Evolutionary conservation across 768 basidiomycete species (phyloP).

Genomic region (Phylloporus scabripes): DNA sequence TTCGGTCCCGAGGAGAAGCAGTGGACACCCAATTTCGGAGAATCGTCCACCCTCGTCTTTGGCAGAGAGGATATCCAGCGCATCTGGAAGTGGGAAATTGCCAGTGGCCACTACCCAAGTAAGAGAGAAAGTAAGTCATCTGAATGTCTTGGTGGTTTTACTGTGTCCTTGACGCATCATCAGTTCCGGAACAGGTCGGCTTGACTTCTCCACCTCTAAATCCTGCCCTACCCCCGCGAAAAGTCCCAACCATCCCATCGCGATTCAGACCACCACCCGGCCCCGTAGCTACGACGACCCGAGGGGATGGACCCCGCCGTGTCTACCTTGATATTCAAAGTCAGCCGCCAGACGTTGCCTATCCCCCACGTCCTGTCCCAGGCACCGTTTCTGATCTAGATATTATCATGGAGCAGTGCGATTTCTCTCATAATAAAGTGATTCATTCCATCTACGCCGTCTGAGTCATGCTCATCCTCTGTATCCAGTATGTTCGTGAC

Average conservation of each 20-base stretch:
- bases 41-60: constrained; percentile 70
- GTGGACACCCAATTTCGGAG: constrained; percentile 56
- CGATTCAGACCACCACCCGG: constrained; percentile 43
- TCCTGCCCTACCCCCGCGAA: constrained; percentile 64
- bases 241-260: constrained; percentile 40
- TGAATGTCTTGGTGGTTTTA: neutral
- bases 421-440: constrained; percentile 79
- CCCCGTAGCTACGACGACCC: constrained; percentile 49
- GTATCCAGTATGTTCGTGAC: constrained; percentile 84
- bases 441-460: neutral
- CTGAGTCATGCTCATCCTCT: constrained; percentile 9
- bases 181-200: constrained; percentile 69
- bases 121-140: constrained; percentile 58
- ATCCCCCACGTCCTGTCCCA: constrained; percentile 80
- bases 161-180: constrained; percentile 1
- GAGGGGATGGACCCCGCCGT: constrained; percentile 73
- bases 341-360: constrained; percentile 60
- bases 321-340: constrained; percentile 69
- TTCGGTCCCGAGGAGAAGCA: constrained; percentile 57
- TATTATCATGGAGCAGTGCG: constrained; percentile 85
- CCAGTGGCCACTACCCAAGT: constrained; percentile 92
- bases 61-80: constrained; percentile 73
- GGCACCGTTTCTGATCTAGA: constrained; percentile 89
- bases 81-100: constrained; percentile 95
- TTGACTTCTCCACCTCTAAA: constrained; percentile 55